Evolutionary conservation across 2,329 filamentous ascomycete species (phyloP), one percentile per base, ranked within the genome.

Genomic region (Botryotinia globosa): DNA sequence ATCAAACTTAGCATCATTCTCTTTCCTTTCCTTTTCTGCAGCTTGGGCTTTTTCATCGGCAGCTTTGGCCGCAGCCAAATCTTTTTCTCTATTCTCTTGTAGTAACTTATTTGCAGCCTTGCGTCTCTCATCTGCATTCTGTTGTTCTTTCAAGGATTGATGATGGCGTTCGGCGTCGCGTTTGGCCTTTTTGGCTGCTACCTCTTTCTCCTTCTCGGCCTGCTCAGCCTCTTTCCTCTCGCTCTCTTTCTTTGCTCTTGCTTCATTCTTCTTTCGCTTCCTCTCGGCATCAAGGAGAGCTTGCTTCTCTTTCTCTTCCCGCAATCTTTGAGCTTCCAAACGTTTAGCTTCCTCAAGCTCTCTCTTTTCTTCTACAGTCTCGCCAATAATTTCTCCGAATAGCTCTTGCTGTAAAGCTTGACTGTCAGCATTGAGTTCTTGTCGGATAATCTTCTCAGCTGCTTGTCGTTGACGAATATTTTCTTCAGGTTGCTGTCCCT

Each of bases 301-400:
- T 56, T 67, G 34, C n/a, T 22, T 56, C 44, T 66, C 54, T 18
- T 48, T 62, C 4, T 34, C 37, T 56, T 48, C 61, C 54, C 54
- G 61, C 18, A 22, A 9, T 16, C 29, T 67, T 29, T 68, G 51
- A 62, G 70, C 71, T 29, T 74, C 58, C 12, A 63, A 25, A 16
- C 59, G 54, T n/a, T 45, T 44, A 3, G 48, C 32, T 10, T 44
- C 61, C 10, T 62, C 64, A 9, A 32, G 54, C 10, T 66, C 29
- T 6, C 58, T 62, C 10, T 69, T 75, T 32, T 69, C 66, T 68
- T 75, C 72, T 32, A 64, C 65, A 1, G 61, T 69, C 39, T 77
- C 75, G 22, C 44, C 51, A n/a, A 76, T n/a, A 16, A 74, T 61
- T 67, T 76, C 74, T 3, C 77, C 77, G n/a, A 77, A 78, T 3